Evolutionary conservation across 2,329 filamentous ascomycete genomes (phyloP).

Genomic region (Drechslera avenae): DNA sequence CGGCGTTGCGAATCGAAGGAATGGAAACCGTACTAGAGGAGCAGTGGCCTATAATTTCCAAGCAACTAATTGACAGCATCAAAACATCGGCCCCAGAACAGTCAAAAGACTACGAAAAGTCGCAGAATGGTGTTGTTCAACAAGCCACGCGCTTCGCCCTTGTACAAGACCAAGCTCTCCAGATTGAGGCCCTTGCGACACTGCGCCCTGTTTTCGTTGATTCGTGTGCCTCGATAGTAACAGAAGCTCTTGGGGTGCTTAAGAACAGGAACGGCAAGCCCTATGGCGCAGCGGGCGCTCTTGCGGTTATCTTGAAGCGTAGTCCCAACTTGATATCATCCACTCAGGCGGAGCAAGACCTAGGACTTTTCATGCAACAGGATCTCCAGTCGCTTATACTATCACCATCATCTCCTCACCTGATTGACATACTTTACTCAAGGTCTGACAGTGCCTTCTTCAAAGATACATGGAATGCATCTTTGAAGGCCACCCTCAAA

Average conservation of each 20-base stretch:
- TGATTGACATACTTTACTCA: constrained; percentile 69
- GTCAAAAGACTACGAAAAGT: constrained; percentile 74
- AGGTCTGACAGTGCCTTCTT: constrained; percentile 41
- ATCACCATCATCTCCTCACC: constrained; percentile 69
- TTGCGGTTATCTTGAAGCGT: constrained; percentile 59
- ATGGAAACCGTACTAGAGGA: constrained; percentile 58
- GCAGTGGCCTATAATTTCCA: constrained; percentile 68
- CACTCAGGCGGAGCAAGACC: constrained; percentile 49
- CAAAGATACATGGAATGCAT: constrained; percentile 37
- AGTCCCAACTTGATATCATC: constrained; percentile 51
- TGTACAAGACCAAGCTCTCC: constrained; percentile 40
- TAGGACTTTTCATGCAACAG: constrained; percentile 57
- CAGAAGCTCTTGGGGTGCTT: constrained; percentile 57
- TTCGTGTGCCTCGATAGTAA: constrained; percentile 51
- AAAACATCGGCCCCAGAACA: constrained; percentile 80
- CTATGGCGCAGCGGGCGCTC: constrained; percentile 65
- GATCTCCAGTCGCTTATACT: constrained; percentile 64
- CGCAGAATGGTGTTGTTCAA: constrained; percentile 70
- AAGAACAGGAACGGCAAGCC: constrained; percentile 66
- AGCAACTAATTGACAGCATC: constrained; percentile 68
- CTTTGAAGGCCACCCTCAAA: constrained; percentile 38
- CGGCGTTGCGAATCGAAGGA: constrained; percentile 49
- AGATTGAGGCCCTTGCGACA: constrained; percentile 7
- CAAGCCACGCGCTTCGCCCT: constrained; percentile 71
- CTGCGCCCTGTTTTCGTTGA: constrained; percentile 34